Percentiles rank a stretch among this genome's conserved stretches.
These are phyloP conservation scores for Leavenworthia alabamica DNA, from an alignment of 345 rosid species.

Conservation along the genomic window DNA sequence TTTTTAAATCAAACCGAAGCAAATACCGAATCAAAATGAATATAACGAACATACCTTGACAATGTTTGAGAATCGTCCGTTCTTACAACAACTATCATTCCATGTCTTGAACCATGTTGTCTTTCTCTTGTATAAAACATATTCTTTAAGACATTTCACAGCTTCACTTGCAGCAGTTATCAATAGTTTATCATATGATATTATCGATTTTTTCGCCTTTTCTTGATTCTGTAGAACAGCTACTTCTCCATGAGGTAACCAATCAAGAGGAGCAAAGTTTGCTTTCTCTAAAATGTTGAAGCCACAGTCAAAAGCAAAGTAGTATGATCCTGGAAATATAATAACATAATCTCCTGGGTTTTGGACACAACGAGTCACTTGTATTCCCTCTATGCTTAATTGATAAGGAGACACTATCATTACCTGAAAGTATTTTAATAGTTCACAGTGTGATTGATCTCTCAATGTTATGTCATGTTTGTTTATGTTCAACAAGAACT, in stretches of 20 bases:
- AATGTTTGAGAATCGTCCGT: conserved; percentile 49
- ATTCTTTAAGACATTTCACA: conserved; percentile 52
- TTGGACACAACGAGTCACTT: conserved; percentile 57
- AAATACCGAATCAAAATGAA: too few species aligned
- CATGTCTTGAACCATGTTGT: conserved; percentile 38
- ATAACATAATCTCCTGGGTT: conserved; percentile 63
- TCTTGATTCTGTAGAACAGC: conserved; percentile 47
- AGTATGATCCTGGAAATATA: conserved; percentile 53
- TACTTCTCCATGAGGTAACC: conserved; percentile 65
- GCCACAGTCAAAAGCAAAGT: conserved; percentile 60
- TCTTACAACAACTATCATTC: conserved; percentile 45
- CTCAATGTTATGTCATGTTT: too few species aligned
- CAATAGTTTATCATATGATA: conserved; percentile 64
- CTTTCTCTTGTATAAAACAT: conserved; percentile 33
- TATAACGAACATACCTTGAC: conserved; percentile 54
- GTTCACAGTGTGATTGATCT: too few species aligned
- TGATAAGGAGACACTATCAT: conserved; percentile 34
- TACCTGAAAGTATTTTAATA: too few species aligned
- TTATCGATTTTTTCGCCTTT: conserved; percentile 36
- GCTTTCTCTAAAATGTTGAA: conserved; percentile 59
- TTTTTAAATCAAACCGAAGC: too few species aligned
- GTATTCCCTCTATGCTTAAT: conserved; percentile 50
- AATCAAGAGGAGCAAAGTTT: conserved; percentile 64
- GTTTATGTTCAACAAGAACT: too few species aligned
- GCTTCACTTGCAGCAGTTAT: conserved; percentile 55